Evolutionary conservation across 345 rosid genomes (phyloP).

Genomic region (Pugionium cornutum): DNA sequence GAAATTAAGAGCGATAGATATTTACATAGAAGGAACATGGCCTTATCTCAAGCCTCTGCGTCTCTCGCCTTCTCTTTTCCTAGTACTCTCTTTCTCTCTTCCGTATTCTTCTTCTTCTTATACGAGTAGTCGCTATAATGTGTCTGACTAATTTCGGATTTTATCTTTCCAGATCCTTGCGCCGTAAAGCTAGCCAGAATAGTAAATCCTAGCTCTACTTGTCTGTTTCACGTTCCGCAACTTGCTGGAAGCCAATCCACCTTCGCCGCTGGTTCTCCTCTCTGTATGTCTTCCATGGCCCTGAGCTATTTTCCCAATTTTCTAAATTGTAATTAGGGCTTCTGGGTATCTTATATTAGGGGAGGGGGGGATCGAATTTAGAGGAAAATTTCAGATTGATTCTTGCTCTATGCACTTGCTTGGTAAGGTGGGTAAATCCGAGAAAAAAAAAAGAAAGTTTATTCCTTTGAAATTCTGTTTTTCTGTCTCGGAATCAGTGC

Average conservation of each 20-base stretch:
- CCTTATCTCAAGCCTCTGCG: constrained; percentile 63
- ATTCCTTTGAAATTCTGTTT: constrained; percentile 9
- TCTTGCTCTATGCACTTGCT: not conserved
- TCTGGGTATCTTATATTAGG: not conserved
- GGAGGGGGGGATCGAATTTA: too few species aligned
- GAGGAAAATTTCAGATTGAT: not conserved
- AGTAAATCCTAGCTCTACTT: constrained; percentile 26
- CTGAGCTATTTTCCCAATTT: not conserved
- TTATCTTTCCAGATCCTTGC: constrained; percentile 46
- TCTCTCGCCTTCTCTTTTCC: constrained; percentile 51
- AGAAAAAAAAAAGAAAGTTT: not conserved
- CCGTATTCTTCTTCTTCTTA: not conserved
- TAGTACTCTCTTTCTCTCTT: constrained; percentile 40
- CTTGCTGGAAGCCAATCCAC: constrained; percentile 39
- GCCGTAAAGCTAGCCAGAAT: constrained; percentile 34
- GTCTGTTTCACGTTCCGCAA: constrained; percentile 42
- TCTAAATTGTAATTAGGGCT: not conserved
- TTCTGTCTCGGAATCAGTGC: constrained; percentile 31
- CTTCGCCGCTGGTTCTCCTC: constrained; percentile 69
- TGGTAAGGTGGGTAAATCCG: not conserved
- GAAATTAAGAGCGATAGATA: not conserved
- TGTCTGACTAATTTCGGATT: constrained; percentile 25
- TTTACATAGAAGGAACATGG: constrained; percentile 40
- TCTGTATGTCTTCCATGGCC: constrained; percentile 40
- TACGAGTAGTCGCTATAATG: constrained; percentile 8